Base-by-base conservation (phyloP, 83 land plant genomes). In the Larix sibirica region DNA sequence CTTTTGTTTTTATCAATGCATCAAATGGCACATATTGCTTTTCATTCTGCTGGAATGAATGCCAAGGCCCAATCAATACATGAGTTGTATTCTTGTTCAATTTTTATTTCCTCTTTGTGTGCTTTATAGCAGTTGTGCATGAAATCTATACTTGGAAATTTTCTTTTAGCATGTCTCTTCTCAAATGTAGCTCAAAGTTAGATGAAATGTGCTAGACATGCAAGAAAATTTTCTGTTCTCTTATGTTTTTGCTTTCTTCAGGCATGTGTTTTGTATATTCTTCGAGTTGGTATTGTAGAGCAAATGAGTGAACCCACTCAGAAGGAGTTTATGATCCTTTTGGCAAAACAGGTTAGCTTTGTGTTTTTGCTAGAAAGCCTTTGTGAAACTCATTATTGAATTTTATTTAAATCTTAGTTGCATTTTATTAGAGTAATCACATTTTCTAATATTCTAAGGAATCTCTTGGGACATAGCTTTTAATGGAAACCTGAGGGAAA, bases 211-310 rank as follows among this genome's bases (percentile, higher is more conserved):
- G 33, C 33, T 26, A 68, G 1, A 70, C 7, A 77, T 50, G 28
- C 31, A 58, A 28, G n/a, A 66, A 77, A 28, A 0, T 1, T 58
- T 26, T 4, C 28, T 79, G 23, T 58, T 73, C 44, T 42, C 23
- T n/a, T 4, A 28, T 62, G 16, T 28, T 85, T 44, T 67, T 79
- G 23, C 20, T 70, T 36, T 81, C 63, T 84, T 71, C 87, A 98
- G 99, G 99, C 99, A 67, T 98, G 99, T 93, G 99, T 98, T 56
- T 84, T 96, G 63, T 98, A 96, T 77, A 89, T 96, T 87, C 90
- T 98, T 31, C 93, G 99, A 58, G 98, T 98, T 86, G 99, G 99
- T 77, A 84, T 98, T 73, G 92, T 92, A 70, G 99, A 98, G 84
- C 98, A 96, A 82, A 94, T 98, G 99, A 92, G 92, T 23, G 99